Base-by-base conservation (phyloP, 192 early-diverging fungal species). In the Backusella morwellensis region DNA sequence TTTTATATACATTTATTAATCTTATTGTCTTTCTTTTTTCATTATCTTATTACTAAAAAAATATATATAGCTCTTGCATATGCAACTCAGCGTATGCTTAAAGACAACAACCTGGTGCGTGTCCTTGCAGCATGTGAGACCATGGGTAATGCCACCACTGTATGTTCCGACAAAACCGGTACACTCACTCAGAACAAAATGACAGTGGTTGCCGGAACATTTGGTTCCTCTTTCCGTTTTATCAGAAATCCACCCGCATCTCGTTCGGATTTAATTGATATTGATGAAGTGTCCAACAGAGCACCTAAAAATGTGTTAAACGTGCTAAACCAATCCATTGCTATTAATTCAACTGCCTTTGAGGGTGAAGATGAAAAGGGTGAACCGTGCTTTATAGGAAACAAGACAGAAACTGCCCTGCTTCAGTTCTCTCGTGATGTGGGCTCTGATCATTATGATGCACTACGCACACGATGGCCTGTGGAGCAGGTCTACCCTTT, bases 101-200 rank as follows among this genome's bases (percentile, higher is more conserved):
- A 95, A 71, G 97, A 99, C 82, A 96, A 97, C 76, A 98, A 98
- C 84, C 84, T 99, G 23, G 98, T 99, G 40, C 91, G 98, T 23
- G 91, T 98, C 67, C 86, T 99, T 9, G 91, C 94, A 32, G 95
- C 98, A 14, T 99, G 98, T 82, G 98, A 99, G 83, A 98, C 97
- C 40, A 99, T 99, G 98, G 93, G 93, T 68, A 97, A 96, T 78
- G 98, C 98, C 8, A 99, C 97, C 8, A 97, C 97, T 1, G 91
- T 99, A 40, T 99, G 98, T 83, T 97, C 95, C 15, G 98, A 99
- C 87, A 99, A 99, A 83, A 99, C 98, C 0, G 98, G 98, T 19
- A 99, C 98, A 2, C 85, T 98, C 41, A 99, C 98, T 2, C 94
- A 96, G 74, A 99, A 99, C 88, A 88, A 90, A 73, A 99, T 99